Conservation (phyloP, 345 rosid species). For the Arabis hirsuta region DNA sequence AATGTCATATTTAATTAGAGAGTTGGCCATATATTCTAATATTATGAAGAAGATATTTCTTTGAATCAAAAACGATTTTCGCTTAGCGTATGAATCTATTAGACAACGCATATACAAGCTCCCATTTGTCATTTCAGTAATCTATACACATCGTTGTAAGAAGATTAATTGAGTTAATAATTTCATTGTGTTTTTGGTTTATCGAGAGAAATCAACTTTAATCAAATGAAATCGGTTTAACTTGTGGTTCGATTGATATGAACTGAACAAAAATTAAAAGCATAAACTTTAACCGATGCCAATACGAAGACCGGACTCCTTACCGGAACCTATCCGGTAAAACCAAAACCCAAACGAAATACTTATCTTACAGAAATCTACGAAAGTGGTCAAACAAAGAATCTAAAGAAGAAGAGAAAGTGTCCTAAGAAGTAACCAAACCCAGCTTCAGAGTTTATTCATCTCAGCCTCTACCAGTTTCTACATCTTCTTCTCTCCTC, state of each 20-base stretch:
- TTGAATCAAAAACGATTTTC: no score
- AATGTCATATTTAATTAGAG: neutral
- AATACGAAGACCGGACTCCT: neutral
- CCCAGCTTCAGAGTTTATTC: conserved; percentile 14
- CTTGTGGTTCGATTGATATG: neutral
- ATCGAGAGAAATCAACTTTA: neutral
- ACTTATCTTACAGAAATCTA: conserved; percentile 21
- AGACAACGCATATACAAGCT: no score
- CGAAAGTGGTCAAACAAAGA: conserved; percentile 15
- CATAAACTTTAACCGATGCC: neutral
- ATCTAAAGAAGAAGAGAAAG: conserved; percentile 14
- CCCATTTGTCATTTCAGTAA: no score
- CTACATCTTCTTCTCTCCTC: conserved; percentile 49
- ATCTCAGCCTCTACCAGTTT: conserved; percentile 48
- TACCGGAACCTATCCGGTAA: neutral
- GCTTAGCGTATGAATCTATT: no score
- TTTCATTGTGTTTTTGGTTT: no score
- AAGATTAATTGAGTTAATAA: no score
- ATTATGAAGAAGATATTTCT: no score
- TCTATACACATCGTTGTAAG: no score
- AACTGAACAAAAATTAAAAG: neutral
- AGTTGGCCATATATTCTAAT: neutral
- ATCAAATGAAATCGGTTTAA: neutral
- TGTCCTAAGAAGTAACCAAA: conserved; percentile 28
- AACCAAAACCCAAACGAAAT: conserved; percentile 15